Conservation (phyloP, 177 flowering plant species). For the Tripterygium wilfordii region DNA sequence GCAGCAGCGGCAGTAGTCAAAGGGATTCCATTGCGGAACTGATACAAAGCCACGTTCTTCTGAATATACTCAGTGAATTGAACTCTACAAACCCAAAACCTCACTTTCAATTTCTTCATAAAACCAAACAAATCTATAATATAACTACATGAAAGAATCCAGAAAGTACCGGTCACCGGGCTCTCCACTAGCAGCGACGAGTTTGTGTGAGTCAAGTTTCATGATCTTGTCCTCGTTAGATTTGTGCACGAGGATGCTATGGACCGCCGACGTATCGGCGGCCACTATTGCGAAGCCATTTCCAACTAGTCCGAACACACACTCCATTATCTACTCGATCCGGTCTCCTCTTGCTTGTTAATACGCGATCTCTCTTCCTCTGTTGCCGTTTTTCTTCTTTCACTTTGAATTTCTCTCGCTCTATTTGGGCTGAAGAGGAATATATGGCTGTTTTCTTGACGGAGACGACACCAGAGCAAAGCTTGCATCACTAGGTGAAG, state of each 20-base stretch:
- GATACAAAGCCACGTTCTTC: conserved; percentile 87
- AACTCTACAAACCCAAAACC: conserved; percentile 34
- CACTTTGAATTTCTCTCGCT: no score
- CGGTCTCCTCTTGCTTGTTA: conserved; percentile 3
- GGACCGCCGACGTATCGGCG: conserved; percentile 88
- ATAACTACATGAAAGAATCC: no score
- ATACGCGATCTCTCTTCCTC: conserved; percentile 11
- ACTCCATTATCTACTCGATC: conserved; percentile 52
- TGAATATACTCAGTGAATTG: conserved; percentile 92
- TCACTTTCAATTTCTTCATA: not conserved
- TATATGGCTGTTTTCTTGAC: no score
- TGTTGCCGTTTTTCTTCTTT: conserved; percentile 1
- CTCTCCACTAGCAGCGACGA: conserved; percentile 94
- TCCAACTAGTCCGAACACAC: conserved; percentile 90
- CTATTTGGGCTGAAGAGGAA: no score
- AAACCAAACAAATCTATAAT: not conserved
- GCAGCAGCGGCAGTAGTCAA: conserved; percentile 90
- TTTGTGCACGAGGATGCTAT: conserved; percentile 93
- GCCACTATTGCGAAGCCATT: conserved; percentile 75
- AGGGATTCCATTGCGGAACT: conserved; percentile 88
- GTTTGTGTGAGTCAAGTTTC: conserved; percentile 95
- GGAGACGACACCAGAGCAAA: no score
- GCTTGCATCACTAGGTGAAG: no score
- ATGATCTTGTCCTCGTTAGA: conserved; percentile 97
- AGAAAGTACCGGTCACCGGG: conserved; percentile 97